These are phyloP conservation scores for Paecilomyces sp. DNA, from an alignment of 2,329 filamentous ascomycete species.

Conservation along the genomic window DNA sequence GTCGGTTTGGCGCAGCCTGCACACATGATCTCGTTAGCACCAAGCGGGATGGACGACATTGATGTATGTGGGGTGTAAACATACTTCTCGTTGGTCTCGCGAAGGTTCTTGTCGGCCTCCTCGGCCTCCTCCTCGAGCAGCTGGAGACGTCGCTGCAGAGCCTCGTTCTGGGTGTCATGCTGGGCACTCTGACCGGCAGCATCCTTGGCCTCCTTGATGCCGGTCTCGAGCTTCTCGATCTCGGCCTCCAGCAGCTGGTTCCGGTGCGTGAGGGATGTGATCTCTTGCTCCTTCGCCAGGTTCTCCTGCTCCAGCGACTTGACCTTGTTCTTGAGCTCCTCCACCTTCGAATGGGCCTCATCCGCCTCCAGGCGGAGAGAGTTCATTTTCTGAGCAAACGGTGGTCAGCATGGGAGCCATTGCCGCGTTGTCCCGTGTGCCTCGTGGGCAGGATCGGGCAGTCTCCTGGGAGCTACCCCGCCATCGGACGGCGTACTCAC, in stretches of 20 bases:
- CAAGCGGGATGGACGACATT: background rate
- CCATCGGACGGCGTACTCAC: conserved; percentile 48
- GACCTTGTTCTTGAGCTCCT: conserved; percentile 81
- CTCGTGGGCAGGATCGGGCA: conserved; percentile 9
- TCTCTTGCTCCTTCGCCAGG: conserved; percentile 94
- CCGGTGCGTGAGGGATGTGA: conserved; percentile 92
- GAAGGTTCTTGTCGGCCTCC: conserved; percentile 89
- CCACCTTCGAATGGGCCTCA: conserved; percentile 69
- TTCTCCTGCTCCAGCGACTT: conserved; percentile 93
- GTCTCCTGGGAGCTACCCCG: conserved; percentile 32
- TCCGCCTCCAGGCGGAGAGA: conserved; percentile 91
- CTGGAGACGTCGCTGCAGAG: conserved; percentile 84
- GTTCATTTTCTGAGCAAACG: conserved; percentile 71
- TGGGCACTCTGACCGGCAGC: conserved; percentile 72
- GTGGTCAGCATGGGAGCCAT: conserved; percentile 20
- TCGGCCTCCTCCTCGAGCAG: conserved; percentile 97
- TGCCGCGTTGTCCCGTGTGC: conserved; percentile 20
- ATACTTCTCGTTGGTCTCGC: conserved; percentile 98
- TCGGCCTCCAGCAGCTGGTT: conserved; percentile 84
- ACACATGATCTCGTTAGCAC: conserved; percentile 2
- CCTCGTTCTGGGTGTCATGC: conserved; percentile 85
- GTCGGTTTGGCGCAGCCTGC: conserved; percentile 94
- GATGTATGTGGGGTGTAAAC: conserved; percentile 27
- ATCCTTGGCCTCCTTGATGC: conserved; percentile 81
- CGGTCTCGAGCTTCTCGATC: conserved; percentile 83